A percentile compares a stretch with the other conserved stretches of the same genome.
Evolutionary conservation across 805 yeast species (phyloP).

Genomic region (Pichia thaimueangensis): DNA sequence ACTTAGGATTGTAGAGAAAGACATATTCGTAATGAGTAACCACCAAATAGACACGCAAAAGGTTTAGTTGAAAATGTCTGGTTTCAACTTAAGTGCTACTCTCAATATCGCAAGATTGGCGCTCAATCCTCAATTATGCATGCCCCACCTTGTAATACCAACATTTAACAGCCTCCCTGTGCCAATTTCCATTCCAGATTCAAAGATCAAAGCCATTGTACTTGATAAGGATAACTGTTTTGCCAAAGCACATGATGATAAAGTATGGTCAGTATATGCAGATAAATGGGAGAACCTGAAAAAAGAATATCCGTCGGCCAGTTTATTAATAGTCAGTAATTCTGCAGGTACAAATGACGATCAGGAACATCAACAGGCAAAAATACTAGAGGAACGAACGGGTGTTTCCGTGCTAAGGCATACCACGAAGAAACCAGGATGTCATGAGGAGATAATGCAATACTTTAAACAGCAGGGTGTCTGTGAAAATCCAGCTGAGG

Average conservation of each 20-base stretch:
- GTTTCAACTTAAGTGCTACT: slow-evolving; percentile 65
- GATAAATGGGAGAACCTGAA: slow-evolving; percentile 50
- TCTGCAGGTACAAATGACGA: slow-evolving; percentile 91
- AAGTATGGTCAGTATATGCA: slow-evolving; percentile 70
- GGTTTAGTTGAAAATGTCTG: slow-evolving; percentile 11
- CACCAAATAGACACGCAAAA: too few species aligned
- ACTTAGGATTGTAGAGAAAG: too few species aligned
- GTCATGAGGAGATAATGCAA: slow-evolving; percentile 58
- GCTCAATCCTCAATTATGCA: slow-evolving; percentile 57
- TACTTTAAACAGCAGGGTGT: slow-evolving; percentile 48
- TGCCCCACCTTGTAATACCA: slow-evolving; percentile 66
- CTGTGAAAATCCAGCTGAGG: slow-evolving; percentile 46
- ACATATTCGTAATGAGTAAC: too few species aligned
- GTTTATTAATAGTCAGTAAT: slow-evolving; percentile 74
- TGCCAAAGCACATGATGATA: slow-evolving; percentile 73
- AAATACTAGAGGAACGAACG: slow-evolving; percentile 49
- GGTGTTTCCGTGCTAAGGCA: slow-evolving; percentile 70
- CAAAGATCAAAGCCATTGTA: slow-evolving; percentile 63
- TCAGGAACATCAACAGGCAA: slow-evolving; percentile 50
- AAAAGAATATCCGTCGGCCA: slow-evolving; percentile 53
- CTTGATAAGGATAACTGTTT: slow-evolving; percentile 95
- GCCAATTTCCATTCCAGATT: slow-evolving; percentile 18
- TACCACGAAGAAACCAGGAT: slow-evolving; percentile 76
- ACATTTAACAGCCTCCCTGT: slow-evolving; percentile 27
- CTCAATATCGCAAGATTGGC: slow-evolving; percentile 56